phyloP scores from a whole-genome alignment of 2,329 filamentous ascomycete genomes.

The Dothiorella sarmentorum region DNA sequence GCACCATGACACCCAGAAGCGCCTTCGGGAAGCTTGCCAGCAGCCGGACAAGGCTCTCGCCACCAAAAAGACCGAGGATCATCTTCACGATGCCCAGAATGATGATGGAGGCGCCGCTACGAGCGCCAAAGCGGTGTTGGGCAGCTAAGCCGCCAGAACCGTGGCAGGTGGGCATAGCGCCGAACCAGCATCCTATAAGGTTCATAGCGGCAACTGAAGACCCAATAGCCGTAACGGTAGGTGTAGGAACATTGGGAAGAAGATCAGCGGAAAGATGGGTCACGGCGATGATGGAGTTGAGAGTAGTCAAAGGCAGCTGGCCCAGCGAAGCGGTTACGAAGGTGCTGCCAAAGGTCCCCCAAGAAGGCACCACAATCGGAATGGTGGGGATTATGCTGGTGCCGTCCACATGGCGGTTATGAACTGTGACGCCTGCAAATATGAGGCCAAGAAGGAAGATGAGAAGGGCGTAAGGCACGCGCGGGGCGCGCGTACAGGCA shows the following conservation, averaged over 20 bases:
- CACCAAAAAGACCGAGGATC: conserved; percentile 66
- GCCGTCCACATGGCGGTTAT: conserved; percentile 22
- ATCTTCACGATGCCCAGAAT: conserved; percentile 75
- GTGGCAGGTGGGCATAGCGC: conserved; percentile 93
- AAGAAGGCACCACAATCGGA: conserved; percentile 51
- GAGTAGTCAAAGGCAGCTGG: conserved; percentile 83
- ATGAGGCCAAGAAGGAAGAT: conserved; percentile 67
- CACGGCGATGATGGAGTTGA: conserved; percentile 91
- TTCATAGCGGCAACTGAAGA: conserved; percentile 83
- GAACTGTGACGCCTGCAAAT: conserved; percentile 52
- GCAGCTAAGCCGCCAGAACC: conserved; percentile 87
- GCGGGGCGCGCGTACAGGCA: conserved; percentile 59
- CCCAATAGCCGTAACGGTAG: conserved; percentile 67
- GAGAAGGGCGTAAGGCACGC: conserved; percentile 73
- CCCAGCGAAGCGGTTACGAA: conserved; percentile 69
- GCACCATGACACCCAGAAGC: conserved; percentile 81
- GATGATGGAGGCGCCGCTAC: conserved; percentile 80
- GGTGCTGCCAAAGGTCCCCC: conserved; percentile 49
- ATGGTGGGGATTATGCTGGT: conserved; percentile 21
- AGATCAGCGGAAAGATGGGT: conserved; percentile 75
- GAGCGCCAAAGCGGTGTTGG: conserved; percentile 86
- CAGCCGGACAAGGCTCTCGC: conserved; percentile 67
- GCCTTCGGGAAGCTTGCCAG: conserved; percentile 70
- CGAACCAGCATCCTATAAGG: conserved; percentile 81
- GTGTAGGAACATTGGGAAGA: conserved; percentile 60